Percentiles rank a stretch among this genome's conserved stretches.
phyloP scores from a whole-genome alignment of 2,329 filamentous ascomycete genomes.

The Corynespora cassiicola region DNA sequence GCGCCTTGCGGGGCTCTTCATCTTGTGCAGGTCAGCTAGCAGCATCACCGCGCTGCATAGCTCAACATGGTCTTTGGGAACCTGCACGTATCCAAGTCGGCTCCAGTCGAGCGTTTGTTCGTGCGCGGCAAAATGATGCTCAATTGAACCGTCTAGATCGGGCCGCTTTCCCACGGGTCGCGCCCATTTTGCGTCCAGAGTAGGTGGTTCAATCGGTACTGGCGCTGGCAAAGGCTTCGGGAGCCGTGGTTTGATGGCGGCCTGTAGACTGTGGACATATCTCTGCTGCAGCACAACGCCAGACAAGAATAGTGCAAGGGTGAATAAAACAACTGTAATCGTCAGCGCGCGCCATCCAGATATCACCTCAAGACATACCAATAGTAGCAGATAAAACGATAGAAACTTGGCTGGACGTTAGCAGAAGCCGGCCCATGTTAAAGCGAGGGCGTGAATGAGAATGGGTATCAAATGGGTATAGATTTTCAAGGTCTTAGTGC shows the following conservation, averaged over 20 bases:
- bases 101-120: slow-evolving; percentile 53
- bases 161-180: slow-evolving; percentile 35
- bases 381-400: slow-evolving; percentile 69
- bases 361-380: slow-evolving; percentile 56
- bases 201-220: slow-evolving; percentile 41
- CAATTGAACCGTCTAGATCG: slow-evolving; percentile 34
- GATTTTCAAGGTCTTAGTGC: slow-evolving; percentile 11
- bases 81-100: slow-evolving; percentile 55
- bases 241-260: slow-evolving; percentile 67
- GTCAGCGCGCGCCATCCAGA: slow-evolving; percentile 13
- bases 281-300: slow-evolving; percentile 89
- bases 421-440: slow-evolving; percentile 57
- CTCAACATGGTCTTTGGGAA: slow-evolving; percentile 52
- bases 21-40: slow-evolving; percentile 52
- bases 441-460: slow-evolving; percentile 9
- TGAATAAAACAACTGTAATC: slow-evolving; percentile 72
- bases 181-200: slow-evolving; percentile 45
- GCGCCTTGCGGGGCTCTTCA: slow-evolving; percentile 53
- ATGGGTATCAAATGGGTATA: slow-evolving; percentile 23
- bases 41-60: slow-evolving; percentile 60
- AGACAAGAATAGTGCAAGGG: slow-evolving; percentile 81
- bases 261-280: slow-evolving; percentile 78
- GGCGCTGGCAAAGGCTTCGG: slow-evolving; percentile 47
- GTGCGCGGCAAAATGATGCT: slow-evolving; percentile 40
- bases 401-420: slow-evolving; percentile 75